Percentiles rank a stretch among this genome's conserved stretches.
phyloP scores from a whole-genome alignment of 768 basidiomycete genomes.

The Russula abietina region DNA sequence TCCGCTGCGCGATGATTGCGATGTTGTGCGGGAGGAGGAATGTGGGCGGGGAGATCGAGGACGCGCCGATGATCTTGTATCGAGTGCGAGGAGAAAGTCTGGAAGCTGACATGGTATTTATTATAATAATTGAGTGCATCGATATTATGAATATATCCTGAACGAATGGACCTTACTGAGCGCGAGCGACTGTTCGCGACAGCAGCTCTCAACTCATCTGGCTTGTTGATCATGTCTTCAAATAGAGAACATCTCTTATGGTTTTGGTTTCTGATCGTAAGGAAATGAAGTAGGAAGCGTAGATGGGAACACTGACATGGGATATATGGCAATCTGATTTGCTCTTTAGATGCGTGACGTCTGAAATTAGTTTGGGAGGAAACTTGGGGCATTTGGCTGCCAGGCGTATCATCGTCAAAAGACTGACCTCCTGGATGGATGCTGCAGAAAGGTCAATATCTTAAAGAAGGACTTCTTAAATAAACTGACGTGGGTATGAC shows the following conservation, averaged over 20 bases:
- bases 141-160: background rate
- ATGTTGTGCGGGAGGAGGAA: slow-evolving; percentile 25
- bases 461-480: slow-evolving; percentile 1
- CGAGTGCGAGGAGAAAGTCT: slow-evolving; percentile 55
- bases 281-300: background rate
- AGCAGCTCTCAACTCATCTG: slow-evolving; percentile 41
- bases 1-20: slow-evolving; percentile 30
- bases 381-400: slow-evolving; percentile 52
- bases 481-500: slow-evolving; percentile 40
- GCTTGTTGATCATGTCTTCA: slow-evolving; percentile 42
- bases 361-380: slow-evolving; percentile 39
- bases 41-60: slow-evolving; percentile 23
- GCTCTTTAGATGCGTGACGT: slow-evolving; percentile 41
- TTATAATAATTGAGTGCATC: slow-evolving; percentile 5
- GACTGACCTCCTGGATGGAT: slow-evolving; percentile 64
- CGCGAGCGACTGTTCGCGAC: slow-evolving; percentile 45
- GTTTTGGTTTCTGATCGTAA: slow-evolving; percentile 1
- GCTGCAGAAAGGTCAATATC: slow-evolving; percentile 36
- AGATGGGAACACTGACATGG: slow-evolving; percentile 36
- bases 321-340: slow-evolving; percentile 50
- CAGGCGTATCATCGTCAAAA: slow-evolving; percentile 67
- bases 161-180: slow-evolving; percentile 41
- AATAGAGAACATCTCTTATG: slow-evolving; percentile 69
- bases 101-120: slow-evolving; percentile 48
- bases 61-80: slow-evolving; percentile 28